Conservation (phyloP, 306 rosid species). For the Urtica urens region DNA sequence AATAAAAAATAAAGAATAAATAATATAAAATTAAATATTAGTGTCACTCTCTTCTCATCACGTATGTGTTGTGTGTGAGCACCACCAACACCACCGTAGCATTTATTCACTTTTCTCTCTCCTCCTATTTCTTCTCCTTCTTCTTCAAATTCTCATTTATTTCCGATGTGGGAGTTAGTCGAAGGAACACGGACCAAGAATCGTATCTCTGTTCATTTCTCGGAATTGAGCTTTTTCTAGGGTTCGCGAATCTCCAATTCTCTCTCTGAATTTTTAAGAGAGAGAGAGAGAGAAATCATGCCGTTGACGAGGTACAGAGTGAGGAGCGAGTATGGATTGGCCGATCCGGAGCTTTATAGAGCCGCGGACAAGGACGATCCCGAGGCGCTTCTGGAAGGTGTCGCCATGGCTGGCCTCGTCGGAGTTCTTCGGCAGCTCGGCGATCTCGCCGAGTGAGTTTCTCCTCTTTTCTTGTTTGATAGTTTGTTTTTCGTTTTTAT, state of each 20-base stretch:
- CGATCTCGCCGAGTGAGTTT: constrained; percentile 78
- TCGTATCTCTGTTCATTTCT: neutral
- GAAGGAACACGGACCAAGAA: too few species aligned
- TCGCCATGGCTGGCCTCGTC: constrained; percentile 79
- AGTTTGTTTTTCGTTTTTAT: neutral
- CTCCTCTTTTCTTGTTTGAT: neutral
- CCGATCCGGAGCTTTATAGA: constrained; percentile 74
- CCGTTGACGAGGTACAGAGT: constrained; percentile 70
- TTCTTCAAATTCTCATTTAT: neutral
- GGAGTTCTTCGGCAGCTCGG: constrained; percentile 97
- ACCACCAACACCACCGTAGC: constrained; percentile 23
- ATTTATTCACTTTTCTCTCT: constrained; percentile 20
- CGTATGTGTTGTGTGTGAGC: constrained; percentile 21
- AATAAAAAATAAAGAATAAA: neutral
- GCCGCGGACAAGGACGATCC: constrained; percentile 85
- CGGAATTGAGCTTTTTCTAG: constrained; percentile 8
- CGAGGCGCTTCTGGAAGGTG: constrained; percentile 76
- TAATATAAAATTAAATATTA: neutral
- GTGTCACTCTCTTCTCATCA: constrained; percentile 16
- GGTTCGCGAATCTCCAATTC: constrained; percentile 17
- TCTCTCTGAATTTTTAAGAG: neutral
- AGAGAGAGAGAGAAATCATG: constrained; percentile 31
- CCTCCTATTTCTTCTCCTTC: constrained; percentile 18
- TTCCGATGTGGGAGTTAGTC: too few species aligned
- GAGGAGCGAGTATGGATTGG: constrained; percentile 58